A percentile compares a stretch with the other conserved stretches of the same genome.
phyloP scores from a whole-genome alignment of 306 rosid species.

The Acmispon strigosus region DNA sequence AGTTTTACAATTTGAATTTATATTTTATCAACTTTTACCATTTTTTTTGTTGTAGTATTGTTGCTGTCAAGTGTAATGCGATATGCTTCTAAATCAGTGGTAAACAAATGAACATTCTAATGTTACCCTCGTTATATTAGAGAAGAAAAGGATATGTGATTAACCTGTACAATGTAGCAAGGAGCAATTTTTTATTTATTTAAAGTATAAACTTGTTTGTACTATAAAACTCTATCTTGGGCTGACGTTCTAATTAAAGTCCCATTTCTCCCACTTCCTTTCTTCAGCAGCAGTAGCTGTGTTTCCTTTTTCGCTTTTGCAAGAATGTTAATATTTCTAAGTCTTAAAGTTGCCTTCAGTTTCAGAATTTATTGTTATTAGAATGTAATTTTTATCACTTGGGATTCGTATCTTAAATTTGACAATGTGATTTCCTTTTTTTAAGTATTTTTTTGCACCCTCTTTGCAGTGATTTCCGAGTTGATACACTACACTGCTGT shows the following conservation, averaged over 20 bases:
- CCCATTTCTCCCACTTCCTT: neutral
- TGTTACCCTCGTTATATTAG: neutral
- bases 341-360: neutral
- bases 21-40: neutral
- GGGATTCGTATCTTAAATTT: neutral
- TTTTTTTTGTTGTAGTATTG: neutral
- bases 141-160: neutral
- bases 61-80: neutral
- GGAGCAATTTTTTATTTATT: neutral
- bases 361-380: neutral
- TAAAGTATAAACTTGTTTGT: neutral
- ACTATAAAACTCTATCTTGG: neutral
- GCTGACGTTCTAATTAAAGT: neutral
- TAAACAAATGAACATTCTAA: neutral
- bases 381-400: neutral
- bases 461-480: constrained; percentile 86
- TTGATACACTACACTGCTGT: constrained; percentile 86
- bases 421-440: neutral
- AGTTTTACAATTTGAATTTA: neutral
- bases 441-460: neutral
- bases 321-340: neutral
- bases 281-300: neutral
- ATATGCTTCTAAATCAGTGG: neutral
- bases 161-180: neutral
- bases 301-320: neutral